A percentile compares a stretch with the other conserved stretches of the same genome.
Evolutionary conservation across 2,329 filamentous ascomycete species (phyloP).

Genomic region (Aspergillus fumigatiaffinis): DNA sequence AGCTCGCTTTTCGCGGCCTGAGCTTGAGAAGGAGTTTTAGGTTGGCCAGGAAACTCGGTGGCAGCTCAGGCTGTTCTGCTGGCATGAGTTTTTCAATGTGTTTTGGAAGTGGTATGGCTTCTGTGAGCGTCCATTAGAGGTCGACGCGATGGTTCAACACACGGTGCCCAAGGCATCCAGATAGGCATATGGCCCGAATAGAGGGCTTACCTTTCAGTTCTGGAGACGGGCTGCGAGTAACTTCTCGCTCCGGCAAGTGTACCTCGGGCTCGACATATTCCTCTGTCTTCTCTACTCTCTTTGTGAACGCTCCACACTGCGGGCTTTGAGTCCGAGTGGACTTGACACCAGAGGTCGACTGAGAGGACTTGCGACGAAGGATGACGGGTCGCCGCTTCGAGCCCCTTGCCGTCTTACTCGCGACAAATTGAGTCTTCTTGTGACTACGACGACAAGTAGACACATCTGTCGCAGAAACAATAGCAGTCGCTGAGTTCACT

Average conservation of each 20-base stretch:
- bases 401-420: slow-evolving; percentile 21
- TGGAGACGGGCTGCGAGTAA: no score
- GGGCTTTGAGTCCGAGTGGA: slow-evolving; percentile 12
- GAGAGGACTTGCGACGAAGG: slow-evolving; percentile 35
- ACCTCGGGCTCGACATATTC: background rate
- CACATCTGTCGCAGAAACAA: slow-evolving; percentile 8
- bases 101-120: background rate
- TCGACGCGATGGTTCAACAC: background rate
- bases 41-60: slow-evolving; percentile 8
- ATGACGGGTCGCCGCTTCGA: slow-evolving; percentile 29
- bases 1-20: slow-evolving; percentile 2
- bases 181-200: background rate
- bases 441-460: slow-evolving; percentile 12
- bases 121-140: background rate
- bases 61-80: slow-evolving; percentile 4
- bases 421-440: slow-evolving; percentile 28
- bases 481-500: slow-evolving; percentile 21
- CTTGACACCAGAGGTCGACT: slow-evolving; percentile 20
- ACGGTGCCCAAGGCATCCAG: background rate
- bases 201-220: background rate
- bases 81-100: background rate
- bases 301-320: slow-evolving; percentile 1
- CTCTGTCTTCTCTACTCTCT: slow-evolving; percentile 1
- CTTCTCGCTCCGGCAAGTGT: background rate
- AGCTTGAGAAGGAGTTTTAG: slow-evolving; percentile 12